Conservation (phyloP, 768 basidiomycete genomes). For the Aureoboletus auriporus region DNA sequence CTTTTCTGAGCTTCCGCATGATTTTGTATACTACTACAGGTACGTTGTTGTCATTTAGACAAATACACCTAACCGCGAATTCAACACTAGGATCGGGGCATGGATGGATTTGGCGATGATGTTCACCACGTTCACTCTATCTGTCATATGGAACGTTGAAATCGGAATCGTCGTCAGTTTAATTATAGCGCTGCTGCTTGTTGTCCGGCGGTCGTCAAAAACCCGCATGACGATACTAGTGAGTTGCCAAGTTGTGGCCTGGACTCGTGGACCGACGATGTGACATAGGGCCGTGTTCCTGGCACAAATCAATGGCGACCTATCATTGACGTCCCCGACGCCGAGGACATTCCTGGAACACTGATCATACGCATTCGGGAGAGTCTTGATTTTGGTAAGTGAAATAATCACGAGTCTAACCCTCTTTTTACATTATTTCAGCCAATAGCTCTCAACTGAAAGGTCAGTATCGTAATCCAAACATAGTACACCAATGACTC, state of each 20-base stretch:
- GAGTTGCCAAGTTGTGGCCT: background rate
- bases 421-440: slow-evolving; percentile 22
- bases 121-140: slow-evolving; percentile 81
- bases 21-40: slow-evolving; percentile 82
- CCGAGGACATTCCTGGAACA: slow-evolving; percentile 75
- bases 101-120: slow-evolving; percentile 89
- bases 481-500: background rate
- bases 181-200: slow-evolving; percentile 81
- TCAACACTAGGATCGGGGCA: slow-evolving; percentile 61
- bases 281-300: slow-evolving; percentile 72
- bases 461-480: slow-evolving; percentile 34
- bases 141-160: slow-evolving; percentile 88
- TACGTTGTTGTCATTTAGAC: slow-evolving; percentile 29
- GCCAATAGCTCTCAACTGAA: slow-evolving; percentile 96
- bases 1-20: slow-evolving; percentile 82
- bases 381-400: slow-evolving; percentile 82
- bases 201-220: slow-evolving; percentile 85
- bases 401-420: background rate
- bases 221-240: slow-evolving; percentile 90
- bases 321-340: slow-evolving; percentile 82
- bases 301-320: slow-evolving; percentile 90
- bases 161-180: slow-evolving; percentile 88
- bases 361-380: slow-evolving; percentile 89
- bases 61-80: background rate
- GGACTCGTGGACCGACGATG: background rate